These are phyloP conservation scores for Citrus sinensis DNA, from an alignment of 345 rosid genomes.

Conservation along the genomic window DNA sequence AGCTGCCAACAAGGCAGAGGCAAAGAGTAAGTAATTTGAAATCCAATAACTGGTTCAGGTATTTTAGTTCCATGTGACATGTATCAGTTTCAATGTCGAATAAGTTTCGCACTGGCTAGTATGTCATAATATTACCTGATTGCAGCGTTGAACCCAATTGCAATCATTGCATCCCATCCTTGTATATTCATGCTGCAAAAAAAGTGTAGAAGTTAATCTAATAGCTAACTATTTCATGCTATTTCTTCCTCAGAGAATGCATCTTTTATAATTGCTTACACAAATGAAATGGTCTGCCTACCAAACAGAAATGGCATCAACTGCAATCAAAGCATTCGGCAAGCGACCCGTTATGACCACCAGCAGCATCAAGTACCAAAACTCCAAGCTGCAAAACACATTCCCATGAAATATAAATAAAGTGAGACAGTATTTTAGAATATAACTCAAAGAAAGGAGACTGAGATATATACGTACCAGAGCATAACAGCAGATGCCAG, in stretches of 20 bases:
- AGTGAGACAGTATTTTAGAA: background rate
- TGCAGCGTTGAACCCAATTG: slow-evolving; percentile 88
- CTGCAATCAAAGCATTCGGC: slow-evolving; percentile 69
- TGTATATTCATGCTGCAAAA: slow-evolving; percentile 77
- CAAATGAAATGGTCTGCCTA: slow-evolving; percentile 13
- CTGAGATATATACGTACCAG: slow-evolving; percentile 38
- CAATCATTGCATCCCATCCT: slow-evolving; percentile 93
- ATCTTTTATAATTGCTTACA: background rate
- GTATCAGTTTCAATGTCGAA: background rate
- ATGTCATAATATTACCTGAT: slow-evolving; percentile 49
- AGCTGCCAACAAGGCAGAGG: background rate
- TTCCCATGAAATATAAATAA: background rate
- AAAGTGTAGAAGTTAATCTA: background rate
- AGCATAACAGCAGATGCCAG: slow-evolving; percentile 90
- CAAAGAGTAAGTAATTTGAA: background rate
- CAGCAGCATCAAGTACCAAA: slow-evolving; percentile 86
- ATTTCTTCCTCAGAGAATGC: background rate
- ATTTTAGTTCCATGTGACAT: background rate
- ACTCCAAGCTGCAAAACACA: slow-evolving; percentile 69
- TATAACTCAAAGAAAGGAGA: background rate
- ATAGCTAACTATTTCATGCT: background rate
- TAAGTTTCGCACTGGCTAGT: background rate
- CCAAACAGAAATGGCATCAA: slow-evolving; percentile 94
- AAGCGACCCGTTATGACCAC: slow-evolving; percentile 76
- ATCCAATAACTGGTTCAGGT: background rate